These are phyloP conservation scores for Eucalyptus erythrocorys DNA, from an alignment of 345 rosid genomes.

Conservation along the genomic window DNA sequence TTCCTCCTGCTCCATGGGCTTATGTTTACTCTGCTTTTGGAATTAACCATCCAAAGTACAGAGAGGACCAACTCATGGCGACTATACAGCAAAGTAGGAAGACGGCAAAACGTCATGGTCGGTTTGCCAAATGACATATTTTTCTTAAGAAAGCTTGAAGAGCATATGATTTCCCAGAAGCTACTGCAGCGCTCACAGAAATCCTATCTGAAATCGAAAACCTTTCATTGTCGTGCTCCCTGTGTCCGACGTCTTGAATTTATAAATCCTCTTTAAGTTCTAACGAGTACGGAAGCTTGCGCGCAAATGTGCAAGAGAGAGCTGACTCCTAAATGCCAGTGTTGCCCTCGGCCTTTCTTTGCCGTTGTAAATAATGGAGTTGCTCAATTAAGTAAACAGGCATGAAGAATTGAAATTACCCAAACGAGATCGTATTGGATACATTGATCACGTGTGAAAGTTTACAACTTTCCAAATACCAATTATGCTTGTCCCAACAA, in stretches of 20 bases:
- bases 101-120: not conserved
- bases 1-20: not conserved
- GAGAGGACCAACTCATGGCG: not conserved
- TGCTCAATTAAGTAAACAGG: not conserved
- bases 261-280: not conserved
- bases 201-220: not conserved
- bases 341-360: not conserved
- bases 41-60: not conserved
- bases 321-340: not conserved
- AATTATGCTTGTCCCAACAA: too few species aligned
- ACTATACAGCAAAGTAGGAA: not conserved
- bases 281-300: not conserved
- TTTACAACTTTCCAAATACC: not conserved
- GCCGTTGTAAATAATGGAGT: not conserved
- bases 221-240: not conserved
- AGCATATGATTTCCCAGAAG: not conserved
- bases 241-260: not conserved
- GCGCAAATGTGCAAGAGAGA: not conserved
- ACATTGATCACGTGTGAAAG: not conserved
- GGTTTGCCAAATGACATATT: not conserved
- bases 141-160: not conserved
- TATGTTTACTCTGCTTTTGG: not conserved
- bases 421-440: not conserved
- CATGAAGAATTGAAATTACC: not conserved
- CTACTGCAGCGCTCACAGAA: not conserved